Evolutionary conservation across 208 protist genomes (phyloP).

Genomic region (Wallacemonas sp.): DNA sequence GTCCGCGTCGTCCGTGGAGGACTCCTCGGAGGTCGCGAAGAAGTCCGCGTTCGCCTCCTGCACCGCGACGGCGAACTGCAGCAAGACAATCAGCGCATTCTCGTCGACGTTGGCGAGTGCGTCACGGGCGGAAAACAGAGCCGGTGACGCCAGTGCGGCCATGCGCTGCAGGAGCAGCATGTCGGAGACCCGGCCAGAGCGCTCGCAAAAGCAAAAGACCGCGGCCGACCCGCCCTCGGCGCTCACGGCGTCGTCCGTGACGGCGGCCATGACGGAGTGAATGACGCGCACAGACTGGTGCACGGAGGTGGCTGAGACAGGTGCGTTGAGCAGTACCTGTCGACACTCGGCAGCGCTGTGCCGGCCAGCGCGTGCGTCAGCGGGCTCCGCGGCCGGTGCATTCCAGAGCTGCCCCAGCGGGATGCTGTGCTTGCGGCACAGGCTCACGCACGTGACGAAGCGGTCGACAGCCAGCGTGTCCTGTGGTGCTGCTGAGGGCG

Average conservation of each 20-base stretch:
- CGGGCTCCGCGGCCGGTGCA: not conserved
- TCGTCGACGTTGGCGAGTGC: conserved; percentile 70
- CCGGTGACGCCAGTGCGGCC: conserved; percentile 33
- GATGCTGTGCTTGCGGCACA: conserved; percentile 71
- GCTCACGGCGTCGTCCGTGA: not conserved
- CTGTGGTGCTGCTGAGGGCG: not conserved
- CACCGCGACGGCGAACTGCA: conserved; percentile 60
- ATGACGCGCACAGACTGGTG: conserved; percentile 53
- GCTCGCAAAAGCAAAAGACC: conserved; percentile 27
- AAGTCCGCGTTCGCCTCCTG: conserved; percentile 58
- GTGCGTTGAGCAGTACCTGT: not conserved
- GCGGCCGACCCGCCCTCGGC: not conserved
- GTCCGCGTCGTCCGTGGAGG: not conserved
- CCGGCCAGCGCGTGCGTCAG: not conserved
- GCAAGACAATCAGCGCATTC: conserved; percentile 47
- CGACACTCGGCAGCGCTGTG: not conserved
- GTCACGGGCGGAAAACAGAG: conserved; percentile 40
- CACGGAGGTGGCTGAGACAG: conserved; percentile 6
- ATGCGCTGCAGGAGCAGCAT: conserved; percentile 31
- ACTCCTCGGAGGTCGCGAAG: conserved; percentile 16
- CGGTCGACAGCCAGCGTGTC: conserved; percentile 26
- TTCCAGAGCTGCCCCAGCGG: conserved; percentile 17
- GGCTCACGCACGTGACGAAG: conserved; percentile 59
- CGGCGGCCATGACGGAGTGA: conserved; percentile 23
- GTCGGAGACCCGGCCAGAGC: conserved; percentile 17